Percentiles rank a stretch among this genome's conserved stretches.
Conservation (phyloP, 345 rosid species). For the Eucalyptus marginata region DNA sequence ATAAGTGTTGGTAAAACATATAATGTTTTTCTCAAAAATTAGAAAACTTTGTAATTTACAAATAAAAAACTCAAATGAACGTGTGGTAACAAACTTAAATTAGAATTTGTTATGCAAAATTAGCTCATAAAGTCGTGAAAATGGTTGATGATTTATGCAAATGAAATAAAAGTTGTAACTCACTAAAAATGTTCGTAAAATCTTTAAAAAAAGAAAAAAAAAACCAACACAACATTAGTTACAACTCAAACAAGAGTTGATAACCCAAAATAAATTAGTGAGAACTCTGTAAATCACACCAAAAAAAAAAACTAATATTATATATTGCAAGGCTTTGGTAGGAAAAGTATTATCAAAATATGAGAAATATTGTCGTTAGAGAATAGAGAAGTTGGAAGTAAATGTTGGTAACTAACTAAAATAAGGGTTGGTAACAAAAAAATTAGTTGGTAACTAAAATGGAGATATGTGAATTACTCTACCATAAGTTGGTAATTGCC, state of each 20-base stretch:
- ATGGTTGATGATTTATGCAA: neutral
- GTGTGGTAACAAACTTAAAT: neutral
- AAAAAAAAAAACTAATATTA: too few species aligned
- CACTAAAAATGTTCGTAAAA: neutral
- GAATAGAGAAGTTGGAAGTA: neutral
- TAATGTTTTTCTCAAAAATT: neutral
- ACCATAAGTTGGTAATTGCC: neutral
- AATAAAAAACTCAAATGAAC: neutral
- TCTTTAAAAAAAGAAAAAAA: too few species aligned
- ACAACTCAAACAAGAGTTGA: neutral
- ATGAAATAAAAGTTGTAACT: neutral
- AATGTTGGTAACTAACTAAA: neutral
- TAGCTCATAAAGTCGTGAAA: neutral
- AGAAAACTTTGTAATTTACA: neutral
- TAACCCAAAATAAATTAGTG: neutral
- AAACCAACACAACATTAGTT: neutral
- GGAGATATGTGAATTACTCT: neutral
- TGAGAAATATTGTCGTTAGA: neutral
- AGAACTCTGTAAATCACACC: too few species aligned
- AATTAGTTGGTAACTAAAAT: neutral
- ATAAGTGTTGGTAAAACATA: neutral
- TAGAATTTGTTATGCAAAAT: neutral
- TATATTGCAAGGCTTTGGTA: neutral
- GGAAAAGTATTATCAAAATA: neutral
- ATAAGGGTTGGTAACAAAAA: neutral